Evolutionary conservation across 441 rosid genomes (phyloP).

Genomic region (Croton laevigatus): DNA sequence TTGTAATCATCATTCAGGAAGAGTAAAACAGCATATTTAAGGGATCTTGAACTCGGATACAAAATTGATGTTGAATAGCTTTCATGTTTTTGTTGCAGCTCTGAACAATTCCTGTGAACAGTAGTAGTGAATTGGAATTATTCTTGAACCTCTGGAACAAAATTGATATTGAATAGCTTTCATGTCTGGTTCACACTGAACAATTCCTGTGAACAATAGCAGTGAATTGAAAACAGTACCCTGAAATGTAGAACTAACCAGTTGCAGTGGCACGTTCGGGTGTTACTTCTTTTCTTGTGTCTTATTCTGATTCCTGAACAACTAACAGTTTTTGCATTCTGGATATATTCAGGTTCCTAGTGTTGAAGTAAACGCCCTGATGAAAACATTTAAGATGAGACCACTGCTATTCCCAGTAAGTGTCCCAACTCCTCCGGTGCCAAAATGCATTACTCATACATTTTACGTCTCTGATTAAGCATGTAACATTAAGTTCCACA

Average conservation of each 20-base stretch:
- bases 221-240: not conserved
- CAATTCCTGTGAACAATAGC: not conserved
- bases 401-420: slow-evolving; percentile 87
- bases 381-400: slow-evolving; percentile 96
- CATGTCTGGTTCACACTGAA: not conserved
- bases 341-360: slow-evolving; percentile 69
- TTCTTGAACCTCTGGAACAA: not conserved
- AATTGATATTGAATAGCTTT: not conserved
- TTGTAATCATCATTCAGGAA: not conserved
- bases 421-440: not conserved
- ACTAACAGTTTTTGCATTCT: slow-evolving; percentile 21
- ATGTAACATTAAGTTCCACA: not conserved
- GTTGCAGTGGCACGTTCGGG: slow-evolving; percentile 6
- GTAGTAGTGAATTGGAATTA: not conserved
- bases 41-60: not conserved
- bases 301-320: slow-evolving; percentile 9
- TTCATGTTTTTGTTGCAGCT: not conserved
- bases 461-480: slow-evolving; percentile 8
- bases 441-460: too few species aligned
- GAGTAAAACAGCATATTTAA: not conserved
- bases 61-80: not conserved
- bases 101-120: not conserved
- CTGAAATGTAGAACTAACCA: slow-evolving; percentile 1
- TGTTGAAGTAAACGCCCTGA: slow-evolving; percentile 89
- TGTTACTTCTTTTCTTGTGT: slow-evolving; percentile 12